Evolutionary conservation across 257 asterid genomes (phyloP), one percentile per base, ranked within the genome.

Genomic region (Coffea canephora): DNA sequence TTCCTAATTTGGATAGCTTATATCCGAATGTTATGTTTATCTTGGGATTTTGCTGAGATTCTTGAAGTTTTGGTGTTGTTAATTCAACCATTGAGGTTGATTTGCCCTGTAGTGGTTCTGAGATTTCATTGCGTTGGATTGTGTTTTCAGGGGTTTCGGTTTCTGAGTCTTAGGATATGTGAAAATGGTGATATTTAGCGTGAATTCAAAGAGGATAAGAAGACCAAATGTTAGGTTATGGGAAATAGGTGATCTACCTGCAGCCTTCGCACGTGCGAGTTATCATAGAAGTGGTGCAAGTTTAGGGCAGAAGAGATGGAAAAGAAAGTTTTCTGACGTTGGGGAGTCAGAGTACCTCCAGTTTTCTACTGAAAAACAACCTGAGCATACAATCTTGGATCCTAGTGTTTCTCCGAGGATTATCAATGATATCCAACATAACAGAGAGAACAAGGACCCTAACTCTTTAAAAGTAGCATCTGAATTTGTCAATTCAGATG

Each of bases 191-290:
- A 41, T 82, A 27, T 19, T 73, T 64, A 79, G 67, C 78, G 74
- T 74, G 83, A 78, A 75, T 50, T 74, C 73, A 9, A 83, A 75
- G 81, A 74, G 86, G 86, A 61, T 46, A 68, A 74, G 86, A 78
- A 83, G 68, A 69, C 80, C 80, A 36, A 83, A 71, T 79, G 83
- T 83, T 19, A 83, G 86, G 71, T 50, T 79, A 77, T 69, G 80
- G 77, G 86, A 83, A 43, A 64, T 83, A 21, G 86, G 86, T 49
- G 83, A 83, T 75, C 19, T 83, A 10, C 57, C 86, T 59, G 86
- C 86, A n/a, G 86, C 85, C 71, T 82, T 77, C 18, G 73, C 83
- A n/a, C 75, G 83, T 66, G 81, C 48, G 64, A 43, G 75, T 52
- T 83, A 83, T 69, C 36, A 31, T n/a, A 76, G 72, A 31, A 78